Evolutionary conservation across 139 green algal species (phyloP), one percentile per base, ranked within the genome.

Genomic region (Tetraselmis chui): DNA sequence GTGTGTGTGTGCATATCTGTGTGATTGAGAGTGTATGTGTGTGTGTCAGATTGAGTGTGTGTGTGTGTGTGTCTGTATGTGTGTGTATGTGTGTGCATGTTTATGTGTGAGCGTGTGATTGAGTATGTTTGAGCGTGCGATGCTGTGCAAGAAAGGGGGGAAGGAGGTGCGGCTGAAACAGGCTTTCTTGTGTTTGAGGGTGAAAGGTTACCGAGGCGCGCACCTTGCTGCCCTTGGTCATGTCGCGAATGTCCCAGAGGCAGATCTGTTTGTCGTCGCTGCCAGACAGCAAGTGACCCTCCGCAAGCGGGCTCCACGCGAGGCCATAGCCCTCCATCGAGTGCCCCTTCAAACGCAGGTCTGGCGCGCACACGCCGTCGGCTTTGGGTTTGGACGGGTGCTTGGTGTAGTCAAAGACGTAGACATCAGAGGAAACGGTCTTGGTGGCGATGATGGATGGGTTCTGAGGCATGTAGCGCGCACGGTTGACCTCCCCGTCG

Each of bases 241-340:
- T 80, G 25, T 81, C 93, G 26, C 82, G 87, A 67, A 99, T 94
- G 87, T 99, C 97, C 97, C 97, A 99, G 28, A 99, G 77, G 91
- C 97, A 99, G 83, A 99, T 99, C 83, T 98, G 93, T 1, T 94
- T 94, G 84, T 99, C 97, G 83, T 99, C 97, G 1, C 92, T 97
- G 29, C 97, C 96, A 28, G 84, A 94, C n/a, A 99, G 89, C 84
- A 99, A 85, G 86, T 97, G 90, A 11, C 95, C 94, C 75, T 92
- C 82, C 80, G 85, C 85, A 83, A 96, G 93, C 2, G 91, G 92
- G 76, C 89, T 97, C 97, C 97, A 99, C 1, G 95, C 96, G 24
- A 99, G 88, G 29, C 97, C 97, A 80, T 99, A 99, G 18, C 97
- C 97, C 85, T 98, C 95, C n/a, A 92, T 96, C 29, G 92, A 92